A percentile compares a stretch with the other conserved stretches of the same genome.
These are phyloP conservation scores for Monosporascus sp. DNA, from an alignment of 2,329 filamentous ascomycete genomes.

Conservation along the genomic window DNA sequence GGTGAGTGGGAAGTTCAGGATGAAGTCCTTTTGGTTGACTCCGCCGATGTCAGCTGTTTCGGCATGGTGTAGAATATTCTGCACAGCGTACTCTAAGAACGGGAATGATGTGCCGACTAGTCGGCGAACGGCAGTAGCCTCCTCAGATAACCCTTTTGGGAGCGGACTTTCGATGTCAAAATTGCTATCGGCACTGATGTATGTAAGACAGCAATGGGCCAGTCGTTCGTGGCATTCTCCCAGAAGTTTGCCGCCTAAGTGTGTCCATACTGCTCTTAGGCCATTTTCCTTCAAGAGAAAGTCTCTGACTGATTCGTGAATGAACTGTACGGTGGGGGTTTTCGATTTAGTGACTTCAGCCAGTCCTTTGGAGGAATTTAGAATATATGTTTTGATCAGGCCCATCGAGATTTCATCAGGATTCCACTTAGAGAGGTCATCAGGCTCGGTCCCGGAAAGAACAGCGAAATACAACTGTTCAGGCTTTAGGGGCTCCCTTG, in stretches of 20 bases:
- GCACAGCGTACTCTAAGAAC: neutral
- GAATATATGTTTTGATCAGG: conserved; percentile 29
- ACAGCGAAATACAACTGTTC: conserved; percentile 35
- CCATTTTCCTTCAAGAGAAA: conserved; percentile 37
- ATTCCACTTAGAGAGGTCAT: conserved; percentile 18
- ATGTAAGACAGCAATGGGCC: conserved; percentile 29
- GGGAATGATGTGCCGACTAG: neutral
- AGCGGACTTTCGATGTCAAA: too few relatives aligned
- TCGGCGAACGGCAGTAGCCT: too few relatives aligned
- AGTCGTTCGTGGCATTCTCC: conserved; percentile 36
- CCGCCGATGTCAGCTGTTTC: neutral
- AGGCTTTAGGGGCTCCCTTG: conserved; percentile 27
- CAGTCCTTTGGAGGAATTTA: conserved; percentile 45
- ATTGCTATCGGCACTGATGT: neutral
- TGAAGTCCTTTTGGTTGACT: neutral
- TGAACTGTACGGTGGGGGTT: conserved; percentile 41
- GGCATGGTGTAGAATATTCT: neutral
- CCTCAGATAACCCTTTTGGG: too few relatives aligned
- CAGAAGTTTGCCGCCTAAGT: conserved; percentile 25
- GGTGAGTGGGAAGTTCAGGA: neutral
- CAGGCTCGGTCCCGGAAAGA: conserved; percentile 15
- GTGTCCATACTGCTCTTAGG: conserved; percentile 24
- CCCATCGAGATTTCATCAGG: conserved; percentile 10
- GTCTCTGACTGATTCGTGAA: conserved; percentile 47
- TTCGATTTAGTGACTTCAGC: conserved; percentile 34